Base-by-base conservation (phyloP, 495 filamentous ascomycete genomes). In the Podospora sp. region DNA sequence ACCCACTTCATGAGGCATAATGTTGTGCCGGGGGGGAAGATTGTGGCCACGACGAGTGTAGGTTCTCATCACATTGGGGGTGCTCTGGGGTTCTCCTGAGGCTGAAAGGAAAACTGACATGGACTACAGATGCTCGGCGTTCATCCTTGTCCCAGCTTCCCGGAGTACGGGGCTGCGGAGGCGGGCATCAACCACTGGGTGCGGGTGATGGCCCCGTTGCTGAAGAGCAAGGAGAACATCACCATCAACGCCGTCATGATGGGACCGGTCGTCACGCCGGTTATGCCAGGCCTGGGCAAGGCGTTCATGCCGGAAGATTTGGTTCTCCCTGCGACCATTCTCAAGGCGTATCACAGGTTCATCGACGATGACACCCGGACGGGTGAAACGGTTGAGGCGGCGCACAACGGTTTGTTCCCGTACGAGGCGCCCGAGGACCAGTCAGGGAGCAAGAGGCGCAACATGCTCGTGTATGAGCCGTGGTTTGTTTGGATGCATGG, bases 1-100 rank as follows among this genome's bases (percentile, higher is more conserved):
- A 76, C 76, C 36, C 78, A 80, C 55, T 82, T 79, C 68, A 82
- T 82, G 79, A 69, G 78, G 27, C 76, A 80, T 70, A 80, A 82
- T 57, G 61, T 70, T n/a, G 60, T 53, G 11, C 75, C 79, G 14
- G 77, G 79, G 33, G 79, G 78, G n/a, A 75, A 75, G 58, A 80
- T 80, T 51, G 71, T 80, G 36, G 70, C 69, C 1, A 80, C 78
- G 1, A 73, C 69, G 18, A 79, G 77, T 63, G n/a, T n/a, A n/a
- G n/a, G n/a, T n/a, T n/a, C n/a, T n/a, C n/a, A n/a, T n/a, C n/a
- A n/a, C n/a, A n/a, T n/a, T n/a, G n/a, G n/a, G n/a, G n/a, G n/a
- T n/a, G n/a, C n/a, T n/a, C n/a, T n/a, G n/a, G n/a, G n/a, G n/a
- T n/a, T n/a, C n/a, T n/a, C n/a, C n/a, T n/a, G n/a, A n/a, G n/a